A percentile compares a stretch with the other conserved stretches of the same genome.
Evolutionary conservation across 306 rosid genomes (phyloP).

Genomic region (Leucaena leucocephala): DNA sequence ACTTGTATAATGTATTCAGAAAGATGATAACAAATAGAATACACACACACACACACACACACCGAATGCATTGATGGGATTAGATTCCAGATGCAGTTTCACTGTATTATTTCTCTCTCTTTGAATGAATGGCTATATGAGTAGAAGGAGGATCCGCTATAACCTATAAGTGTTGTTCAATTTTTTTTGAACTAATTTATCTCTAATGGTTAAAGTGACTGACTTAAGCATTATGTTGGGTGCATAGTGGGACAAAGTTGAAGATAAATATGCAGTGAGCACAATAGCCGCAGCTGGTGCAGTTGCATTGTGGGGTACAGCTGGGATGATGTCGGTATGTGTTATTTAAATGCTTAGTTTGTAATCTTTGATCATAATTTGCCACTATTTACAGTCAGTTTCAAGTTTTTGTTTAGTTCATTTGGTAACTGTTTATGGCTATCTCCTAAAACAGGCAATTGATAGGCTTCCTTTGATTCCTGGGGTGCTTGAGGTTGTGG

Average conservation of each 20-base stretch:
- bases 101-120: not conserved
- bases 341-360: slow-evolving; percentile 24
- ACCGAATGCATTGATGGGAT: not conserved
- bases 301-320: slow-evolving; percentile 68
- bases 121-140: not conserved
- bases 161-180: slow-evolving; percentile 48
- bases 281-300: slow-evolving; percentile 65
- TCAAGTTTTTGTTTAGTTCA: not conserved
- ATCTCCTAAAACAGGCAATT: slow-evolving; percentile 69
- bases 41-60: not conserved
- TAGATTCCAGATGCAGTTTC: not conserved
- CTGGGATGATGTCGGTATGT: slow-evolving; percentile 75
- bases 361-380: not conserved
- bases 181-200: not conserved
- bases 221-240: slow-evolving; percentile 27
- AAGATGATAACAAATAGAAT: not conserved
- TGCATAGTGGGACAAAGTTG: slow-evolving; percentile 91
- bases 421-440: slow-evolving; percentile 1
- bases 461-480: slow-evolving; percentile 94
- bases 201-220: not conserved
- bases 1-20: not conserved
- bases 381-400: not conserved
- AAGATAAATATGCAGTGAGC: slow-evolving; percentile 89
- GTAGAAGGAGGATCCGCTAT: slow-evolving; percentile 33
- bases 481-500: slow-evolving; percentile 82